Percentiles rank a stretch among this genome's conserved stretches.
Conservation (phyloP, 2,329 filamentous ascomycete genomes). For the Aspergillus sp. region DNA sequence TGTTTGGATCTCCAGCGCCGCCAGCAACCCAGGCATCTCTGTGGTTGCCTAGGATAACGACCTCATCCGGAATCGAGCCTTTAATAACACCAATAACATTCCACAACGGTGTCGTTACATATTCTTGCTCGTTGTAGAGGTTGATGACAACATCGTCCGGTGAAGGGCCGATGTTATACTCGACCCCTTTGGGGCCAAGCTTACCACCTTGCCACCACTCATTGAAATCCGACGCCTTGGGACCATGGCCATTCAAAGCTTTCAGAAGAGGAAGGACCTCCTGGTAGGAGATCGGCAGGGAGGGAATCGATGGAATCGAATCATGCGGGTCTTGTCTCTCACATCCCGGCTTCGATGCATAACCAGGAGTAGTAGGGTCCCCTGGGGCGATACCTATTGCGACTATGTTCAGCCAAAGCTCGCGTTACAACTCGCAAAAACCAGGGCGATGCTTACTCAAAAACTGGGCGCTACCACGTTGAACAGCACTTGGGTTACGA, state of each 20-base stretch:
- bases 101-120: conserved; percentile 79
- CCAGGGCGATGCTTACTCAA: conserved; percentile 56
- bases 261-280: conserved; percentile 87
- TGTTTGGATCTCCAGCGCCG: conserved; percentile 80
- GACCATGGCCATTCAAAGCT: conserved; percentile 84
- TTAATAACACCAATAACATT: conserved; percentile 92
- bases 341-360: conserved; percentile 85
- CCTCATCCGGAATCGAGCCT: conserved; percentile 78
- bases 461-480: conserved; percentile 83
- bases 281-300: conserved; percentile 81
- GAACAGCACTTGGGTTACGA: conserved; percentile 81
- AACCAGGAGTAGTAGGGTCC: conserved; percentile 89
- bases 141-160: conserved; percentile 70
- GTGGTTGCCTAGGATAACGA: conserved; percentile 88
- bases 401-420: background rate
- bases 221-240: conserved; percentile 70
- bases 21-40: conserved; percentile 86
- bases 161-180: conserved; percentile 82
- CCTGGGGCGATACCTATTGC: conserved; percentile 55
- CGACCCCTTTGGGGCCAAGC: conserved; percentile 72
- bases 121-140: conserved; percentile 75
- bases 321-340: conserved; percentile 69
- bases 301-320: conserved; percentile 80
- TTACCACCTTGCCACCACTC: conserved; percentile 71
- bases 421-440: background rate